These are phyloP conservation scores for Turnera subulata DNA, from an alignment of 345 rosid species.

Conservation along the genomic window DNA sequence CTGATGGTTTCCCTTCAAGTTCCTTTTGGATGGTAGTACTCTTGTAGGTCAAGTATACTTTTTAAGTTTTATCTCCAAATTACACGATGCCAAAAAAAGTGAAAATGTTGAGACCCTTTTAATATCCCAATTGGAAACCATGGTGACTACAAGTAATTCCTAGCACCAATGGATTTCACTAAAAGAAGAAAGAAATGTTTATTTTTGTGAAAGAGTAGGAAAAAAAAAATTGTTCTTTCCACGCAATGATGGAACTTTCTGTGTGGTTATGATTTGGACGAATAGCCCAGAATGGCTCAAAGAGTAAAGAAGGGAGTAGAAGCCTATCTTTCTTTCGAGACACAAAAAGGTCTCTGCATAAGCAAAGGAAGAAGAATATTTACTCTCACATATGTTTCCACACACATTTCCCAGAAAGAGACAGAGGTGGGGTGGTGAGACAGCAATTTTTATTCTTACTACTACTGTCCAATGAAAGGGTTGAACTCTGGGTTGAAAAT, in stretches of 20 bases:
- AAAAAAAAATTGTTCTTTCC: slow-evolving; percentile 24
- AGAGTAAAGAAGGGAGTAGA: slow-evolving; percentile 13
- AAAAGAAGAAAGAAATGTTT: slow-evolving; percentile 17
- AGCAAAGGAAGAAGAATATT: too few species aligned
- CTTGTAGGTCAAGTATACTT: slow-evolving; percentile 22
- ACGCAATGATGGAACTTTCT: slow-evolving; percentile 39
- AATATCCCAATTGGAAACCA: slow-evolving; percentile 6
- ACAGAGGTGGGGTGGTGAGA: too few species aligned
- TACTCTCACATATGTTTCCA: too few species aligned
- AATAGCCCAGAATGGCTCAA: slow-evolving; percentile 25
- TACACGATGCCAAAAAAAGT: slow-evolving; percentile 5
- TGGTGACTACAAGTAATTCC: slow-evolving; percentile 8
- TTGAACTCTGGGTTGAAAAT: too few species aligned
- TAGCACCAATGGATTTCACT: slow-evolving; percentile 18
- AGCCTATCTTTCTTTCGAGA: slow-evolving; percentile 9
- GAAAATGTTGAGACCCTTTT: slow-evolving; percentile 6
- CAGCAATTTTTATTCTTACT: too few species aligned
- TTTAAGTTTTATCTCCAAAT: slow-evolving; percentile 9
- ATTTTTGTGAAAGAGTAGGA: slow-evolving; percentile 17
- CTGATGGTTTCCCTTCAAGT: slow-evolving; percentile 4
- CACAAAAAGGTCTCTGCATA: slow-evolving; percentile 10
- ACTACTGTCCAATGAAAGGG: too few species aligned
- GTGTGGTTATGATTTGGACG: slow-evolving; percentile 36
- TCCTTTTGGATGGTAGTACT: neutral
- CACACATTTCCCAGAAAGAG: too few species aligned